Evolutionary conservation across 805 yeast species (phyloP).

Genomic region (Priceomyces melissophilus): DNA sequence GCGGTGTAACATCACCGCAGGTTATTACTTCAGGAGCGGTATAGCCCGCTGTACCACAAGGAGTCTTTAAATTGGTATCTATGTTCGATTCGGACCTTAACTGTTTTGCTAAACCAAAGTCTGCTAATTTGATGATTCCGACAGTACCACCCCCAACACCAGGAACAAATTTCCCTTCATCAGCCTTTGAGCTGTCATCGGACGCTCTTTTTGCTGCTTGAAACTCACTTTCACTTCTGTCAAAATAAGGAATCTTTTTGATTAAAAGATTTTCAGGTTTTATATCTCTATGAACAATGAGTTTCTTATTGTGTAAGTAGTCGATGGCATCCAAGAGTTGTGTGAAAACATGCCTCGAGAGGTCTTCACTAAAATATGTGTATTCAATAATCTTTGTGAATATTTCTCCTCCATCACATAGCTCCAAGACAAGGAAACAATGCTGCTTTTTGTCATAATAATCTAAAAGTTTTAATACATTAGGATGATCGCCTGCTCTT

Average conservation of each 20-base stretch:
- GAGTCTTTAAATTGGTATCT: conserved; percentile 49
- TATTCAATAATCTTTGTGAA: conserved; percentile 75
- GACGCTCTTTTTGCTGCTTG: conserved; percentile 38
- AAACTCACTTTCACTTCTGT: conserved; percentile 33
- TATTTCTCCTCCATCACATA: conserved; percentile 74
- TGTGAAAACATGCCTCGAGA: conserved; percentile 66
- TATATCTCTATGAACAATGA: conserved; percentile 75
- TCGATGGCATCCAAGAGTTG: conserved; percentile 71
- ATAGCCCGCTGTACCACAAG: conserved; percentile 75
- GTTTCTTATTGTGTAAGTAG: conserved; percentile 57
- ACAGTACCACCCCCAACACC: conserved; percentile 62
- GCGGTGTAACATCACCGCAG: conserved; percentile 17
- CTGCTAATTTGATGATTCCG: conserved; percentile 63
- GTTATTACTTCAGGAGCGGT: conserved; percentile 70
- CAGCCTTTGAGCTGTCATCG: conserved; percentile 57
- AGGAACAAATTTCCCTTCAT: conserved; percentile 56
- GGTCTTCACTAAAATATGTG: conserved; percentile 72
- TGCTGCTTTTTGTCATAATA: conserved; percentile 49
- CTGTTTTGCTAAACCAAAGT: conserved; percentile 66
- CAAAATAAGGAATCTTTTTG: conserved; percentile 47
- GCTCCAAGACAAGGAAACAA: conserved; percentile 66
- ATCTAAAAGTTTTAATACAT: conserved; percentile 54
- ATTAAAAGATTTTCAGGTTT: conserved; percentile 78
- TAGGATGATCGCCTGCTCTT: conserved; percentile 53
- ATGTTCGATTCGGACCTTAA: conserved; percentile 34